A percentile compares a stretch with the other conserved stretches of the same genome.
Conservation (phyloP, 768 basidiomycete species). For the Paxillus rubicundulus region DNA sequence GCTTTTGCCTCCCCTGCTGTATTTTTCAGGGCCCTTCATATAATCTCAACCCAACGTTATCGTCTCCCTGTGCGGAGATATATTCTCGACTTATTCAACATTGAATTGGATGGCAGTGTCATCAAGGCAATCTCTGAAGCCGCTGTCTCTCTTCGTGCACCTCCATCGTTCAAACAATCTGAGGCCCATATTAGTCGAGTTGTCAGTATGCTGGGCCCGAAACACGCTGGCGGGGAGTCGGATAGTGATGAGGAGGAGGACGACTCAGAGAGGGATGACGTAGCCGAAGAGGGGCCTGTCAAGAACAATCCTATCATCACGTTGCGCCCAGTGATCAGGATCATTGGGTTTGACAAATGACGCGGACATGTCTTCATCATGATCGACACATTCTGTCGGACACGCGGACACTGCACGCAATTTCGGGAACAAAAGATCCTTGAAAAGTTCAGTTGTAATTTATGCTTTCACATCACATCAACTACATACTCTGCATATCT, state of each 20-base stretch:
- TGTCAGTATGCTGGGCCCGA: constrained; percentile 62
- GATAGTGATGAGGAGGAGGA: constrained; percentile 61
- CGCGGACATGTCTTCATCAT: neutral
- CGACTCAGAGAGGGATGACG: constrained; percentile 49
- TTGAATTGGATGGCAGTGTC: constrained; percentile 67
- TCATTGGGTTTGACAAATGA: constrained; percentile 52
- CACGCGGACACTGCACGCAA: neutral
- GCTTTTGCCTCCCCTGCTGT: constrained; percentile 78
- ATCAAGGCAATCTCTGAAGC: constrained; percentile 54
- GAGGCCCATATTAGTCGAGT: constrained; percentile 44
- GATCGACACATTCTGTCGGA: constrained; percentile 1
- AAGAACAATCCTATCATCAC: constrained; percentile 53
- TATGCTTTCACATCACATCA: neutral
- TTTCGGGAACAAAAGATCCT: neutral
- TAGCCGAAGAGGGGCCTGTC: constrained; percentile 37
- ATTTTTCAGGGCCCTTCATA: constrained; percentile 82
- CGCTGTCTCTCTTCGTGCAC: constrained; percentile 48
- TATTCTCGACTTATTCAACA: constrained; percentile 88
- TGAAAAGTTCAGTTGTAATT: neutral
- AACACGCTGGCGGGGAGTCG: constrained; percentile 47
- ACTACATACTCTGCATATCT: neutral
- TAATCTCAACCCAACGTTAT: constrained; percentile 86
- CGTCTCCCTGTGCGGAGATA: constrained; percentile 90
- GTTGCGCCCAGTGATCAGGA: constrained; percentile 55
- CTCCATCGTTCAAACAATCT: constrained; percentile 42